Base-by-base conservation (phyloP, 768 basidiomycete species). In the Pleurotus ostreatus region DNA sequence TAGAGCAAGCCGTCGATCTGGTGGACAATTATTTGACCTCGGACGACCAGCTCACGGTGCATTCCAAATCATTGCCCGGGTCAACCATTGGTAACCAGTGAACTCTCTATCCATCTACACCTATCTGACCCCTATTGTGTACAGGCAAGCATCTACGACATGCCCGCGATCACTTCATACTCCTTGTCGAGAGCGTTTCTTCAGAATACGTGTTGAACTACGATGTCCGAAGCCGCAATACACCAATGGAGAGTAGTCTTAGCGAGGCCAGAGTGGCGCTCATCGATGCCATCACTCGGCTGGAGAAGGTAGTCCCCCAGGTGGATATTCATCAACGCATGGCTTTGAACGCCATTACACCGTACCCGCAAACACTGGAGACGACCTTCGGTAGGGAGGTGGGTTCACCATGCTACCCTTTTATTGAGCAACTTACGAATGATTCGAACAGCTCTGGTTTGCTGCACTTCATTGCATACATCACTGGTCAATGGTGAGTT, bases 311-410 rank as follows among this genome's bases (percentile, higher is more conserved):
- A 13, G 77, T 84, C 26, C 79, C 84, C 15, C 69, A 61, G 0
- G 65, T 74, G 11, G 74, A 74, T 46, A 70, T 86, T 61, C 75
- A 84, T 53, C 78, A 81, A 57, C 76, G 76, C n/a, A 72, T 94
- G 39, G 87, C 80, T 8, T 71, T 94, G 58, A 82, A 92, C 58
- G 92, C 92, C 16, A 80, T 94, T 20, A 94, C 92, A 1, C 92
- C 92, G 1, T 82, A 86, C 66, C 71, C 80, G 49, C 90, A 92
- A 62, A 77, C 82, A 22, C 83, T 92, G 58, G 76, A 86, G 62
- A 85, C 89, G n/a, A 90, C 84, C 4, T 84, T 92, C 62, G 92
- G 91, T 25, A 74, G 92, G 71, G 92, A 94, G 76, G 91, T 89
- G 62, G 62, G 70, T 57, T 11, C 18, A 43, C 37, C 46, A 11